A percentile compares a stretch with the other conserved stretches of the same genome.
Conservation (phyloP, 345 rosid genomes). For the Aethionema arabicum region DNA sequence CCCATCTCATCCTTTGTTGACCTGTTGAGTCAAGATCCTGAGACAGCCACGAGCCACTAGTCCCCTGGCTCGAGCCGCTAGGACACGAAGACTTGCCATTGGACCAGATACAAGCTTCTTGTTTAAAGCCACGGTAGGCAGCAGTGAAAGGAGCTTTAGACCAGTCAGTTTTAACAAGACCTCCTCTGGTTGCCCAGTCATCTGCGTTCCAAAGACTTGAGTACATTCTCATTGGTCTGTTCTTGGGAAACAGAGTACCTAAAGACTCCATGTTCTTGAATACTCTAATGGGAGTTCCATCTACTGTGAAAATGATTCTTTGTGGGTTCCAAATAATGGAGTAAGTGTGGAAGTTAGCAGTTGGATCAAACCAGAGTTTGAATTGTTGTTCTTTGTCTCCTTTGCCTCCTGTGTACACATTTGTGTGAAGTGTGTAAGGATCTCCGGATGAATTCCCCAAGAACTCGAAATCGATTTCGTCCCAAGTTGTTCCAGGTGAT, state of each 20-base stretch:
- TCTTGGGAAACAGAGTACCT: slow-evolving; percentile 52
- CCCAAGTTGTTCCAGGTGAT: slow-evolving; percentile 68
- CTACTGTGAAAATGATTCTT: slow-evolving; percentile 54
- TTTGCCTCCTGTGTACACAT: slow-evolving; percentile 55
- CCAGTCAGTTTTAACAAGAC: slow-evolving; percentile 62
- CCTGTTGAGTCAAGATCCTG: slow-evolving; percentile 50
- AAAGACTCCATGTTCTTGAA: slow-evolving; percentile 54
- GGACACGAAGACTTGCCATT: slow-evolving; percentile 40
- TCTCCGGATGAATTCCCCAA: slow-evolving; percentile 64
- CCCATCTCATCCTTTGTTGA: slow-evolving; percentile 54
- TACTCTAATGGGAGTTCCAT: slow-evolving; percentile 58
- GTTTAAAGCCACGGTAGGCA: slow-evolving; percentile 48
- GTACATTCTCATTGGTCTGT: slow-evolving; percentile 53
- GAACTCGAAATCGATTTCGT: slow-evolving; percentile 67
- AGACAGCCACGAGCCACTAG: slow-evolving; percentile 33
- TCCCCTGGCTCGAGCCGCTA: slow-evolving; percentile 16
- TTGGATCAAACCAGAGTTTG: slow-evolving; percentile 64
- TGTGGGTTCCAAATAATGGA: slow-evolving; percentile 64
- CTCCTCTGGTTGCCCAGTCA: slow-evolving; percentile 68
- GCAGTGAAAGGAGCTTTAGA: slow-evolving; percentile 61
- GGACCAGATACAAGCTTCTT: slow-evolving; percentile 52
- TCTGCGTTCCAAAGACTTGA: slow-evolving; percentile 68
- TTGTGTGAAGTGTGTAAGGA: slow-evolving; percentile 65
- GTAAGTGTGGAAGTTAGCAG: slow-evolving; percentile 58
- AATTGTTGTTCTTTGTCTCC: slow-evolving; percentile 69